A percentile compares a stretch with the other conserved stretches of the same genome.
phyloP scores from a whole-genome alignment of 2,329 filamentous ascomycete species.

The Neonectria sp. region DNA sequence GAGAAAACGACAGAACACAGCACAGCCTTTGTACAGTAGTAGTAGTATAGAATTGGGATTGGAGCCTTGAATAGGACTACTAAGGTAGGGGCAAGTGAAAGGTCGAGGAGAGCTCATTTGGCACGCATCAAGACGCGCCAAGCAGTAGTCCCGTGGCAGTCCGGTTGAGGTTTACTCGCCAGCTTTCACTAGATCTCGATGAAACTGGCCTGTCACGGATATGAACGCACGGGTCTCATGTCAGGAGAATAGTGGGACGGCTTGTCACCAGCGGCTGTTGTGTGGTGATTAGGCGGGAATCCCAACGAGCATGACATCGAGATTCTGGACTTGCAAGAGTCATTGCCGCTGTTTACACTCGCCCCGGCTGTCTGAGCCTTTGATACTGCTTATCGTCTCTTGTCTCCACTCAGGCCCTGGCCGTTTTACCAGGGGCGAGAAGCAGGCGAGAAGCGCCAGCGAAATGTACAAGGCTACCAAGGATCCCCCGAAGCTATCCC shows the following conservation, averaged over 20 bases:
- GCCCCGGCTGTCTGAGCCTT: background rate
- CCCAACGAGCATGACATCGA: background rate
- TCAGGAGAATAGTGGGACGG: slow-evolving; percentile 10
- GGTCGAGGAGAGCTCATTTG: background rate
- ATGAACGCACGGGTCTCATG: background rate
- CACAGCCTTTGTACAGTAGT: no score
- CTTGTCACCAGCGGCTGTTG: slow-evolving; percentile 14
- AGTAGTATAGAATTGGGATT: no score
- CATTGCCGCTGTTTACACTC: background rate
- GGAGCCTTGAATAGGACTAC: background rate
- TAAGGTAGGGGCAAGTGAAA: background rate
- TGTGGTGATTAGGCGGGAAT: no score
- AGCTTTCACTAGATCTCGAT: no score
- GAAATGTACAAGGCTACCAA: background rate
- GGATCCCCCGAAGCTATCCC: no score
- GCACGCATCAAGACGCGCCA: background rate
- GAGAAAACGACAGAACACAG: no score
- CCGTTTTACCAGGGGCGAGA: background rate
- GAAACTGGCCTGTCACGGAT: no score
- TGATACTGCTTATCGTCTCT: background rate
- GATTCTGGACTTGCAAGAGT: background rate
- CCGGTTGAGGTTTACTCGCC: background rate
- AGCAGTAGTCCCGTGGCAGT: background rate
- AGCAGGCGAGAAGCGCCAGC: background rate
- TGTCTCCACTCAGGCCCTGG: background rate